Conservation (phyloP, 208 protist species). For the Entamoeba histolytica region DNA sequence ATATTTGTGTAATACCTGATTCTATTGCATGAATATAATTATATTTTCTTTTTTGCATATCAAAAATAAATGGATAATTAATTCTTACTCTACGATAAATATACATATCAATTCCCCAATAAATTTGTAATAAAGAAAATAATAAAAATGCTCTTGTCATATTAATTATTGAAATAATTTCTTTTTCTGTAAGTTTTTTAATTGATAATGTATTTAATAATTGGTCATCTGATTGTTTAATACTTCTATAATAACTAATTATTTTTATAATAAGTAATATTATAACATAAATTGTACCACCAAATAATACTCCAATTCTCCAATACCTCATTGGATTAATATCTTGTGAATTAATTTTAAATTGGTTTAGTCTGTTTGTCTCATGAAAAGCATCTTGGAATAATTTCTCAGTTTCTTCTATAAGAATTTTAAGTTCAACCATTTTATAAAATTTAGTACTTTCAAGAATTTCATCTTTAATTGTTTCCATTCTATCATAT, state of each 20-base stretch:
- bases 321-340: background rate
- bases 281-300: background rate
- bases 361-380: background rate
- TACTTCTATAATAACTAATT: background rate
- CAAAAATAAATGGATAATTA: background rate
- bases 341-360: background rate
- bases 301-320: background rate
- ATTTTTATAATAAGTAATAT: background rate
- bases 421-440: background rate
- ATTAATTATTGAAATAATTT: background rate
- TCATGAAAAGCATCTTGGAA: background rate
- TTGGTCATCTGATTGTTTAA: background rate
- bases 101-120: background rate
- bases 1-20: background rate
- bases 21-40: background rate
- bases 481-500: background rate
- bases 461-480: background rate
- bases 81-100: background rate
- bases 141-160: background rate
- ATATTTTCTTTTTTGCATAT: background rate
- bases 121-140: background rate
- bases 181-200: background rate
- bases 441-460: background rate
- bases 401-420: background rate
- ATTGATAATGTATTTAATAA: background rate